phyloP scores from a whole-genome alignment of 2,329 filamentous ascomycete species.

The Cladosporium velox region DNA sequence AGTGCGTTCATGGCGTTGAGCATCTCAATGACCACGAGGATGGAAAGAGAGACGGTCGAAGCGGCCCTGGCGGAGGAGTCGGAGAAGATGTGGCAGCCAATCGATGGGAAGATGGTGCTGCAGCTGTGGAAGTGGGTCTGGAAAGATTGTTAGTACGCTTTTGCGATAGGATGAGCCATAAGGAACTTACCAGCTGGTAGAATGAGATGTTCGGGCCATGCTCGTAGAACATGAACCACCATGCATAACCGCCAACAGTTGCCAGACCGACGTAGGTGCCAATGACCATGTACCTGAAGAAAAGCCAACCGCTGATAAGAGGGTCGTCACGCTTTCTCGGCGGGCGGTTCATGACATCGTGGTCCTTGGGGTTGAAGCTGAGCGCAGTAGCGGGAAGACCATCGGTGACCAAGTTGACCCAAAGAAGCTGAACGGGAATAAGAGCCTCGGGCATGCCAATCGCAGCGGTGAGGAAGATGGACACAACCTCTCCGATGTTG shows the following conservation, averaged over 20 bases:
- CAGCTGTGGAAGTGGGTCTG: conserved; percentile 89
- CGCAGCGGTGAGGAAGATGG: conserved; percentile 95
- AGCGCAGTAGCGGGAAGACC: conserved; percentile 93
- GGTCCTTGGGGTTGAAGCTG: conserved; percentile 97
- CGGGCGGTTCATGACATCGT: conserved; percentile 93
- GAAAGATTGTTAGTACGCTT: conserved; percentile 22
- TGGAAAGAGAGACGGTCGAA: conserved; percentile 87
- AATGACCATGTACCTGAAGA: conserved; percentile 96
- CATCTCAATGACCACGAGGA: conserved; percentile 97
- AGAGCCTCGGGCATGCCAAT: conserved; percentile 96
- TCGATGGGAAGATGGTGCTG: conserved; percentile 78
- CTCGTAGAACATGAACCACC: conserved; percentile 98
- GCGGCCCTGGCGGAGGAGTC: conserved; percentile 85
- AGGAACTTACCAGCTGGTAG: conserved; percentile 67
- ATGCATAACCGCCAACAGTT: conserved; percentile 96
- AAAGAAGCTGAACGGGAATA: conserved; percentile 94
- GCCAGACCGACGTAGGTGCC: conserved; percentile 92
- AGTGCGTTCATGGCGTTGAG: conserved; percentile 98
- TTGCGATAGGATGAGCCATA: neutral
- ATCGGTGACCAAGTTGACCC: conserved; percentile 98
- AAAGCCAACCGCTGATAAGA: conserved; percentile 92
- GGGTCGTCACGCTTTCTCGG: conserved; percentile 91
- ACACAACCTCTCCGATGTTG: conserved; percentile 98
- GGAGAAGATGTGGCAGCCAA: conserved; percentile 89
- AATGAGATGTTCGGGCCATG: conserved; percentile 90